Conservation (phyloP, 768 basidiomycete species). For the Glaciozyma antarctica region DNA sequence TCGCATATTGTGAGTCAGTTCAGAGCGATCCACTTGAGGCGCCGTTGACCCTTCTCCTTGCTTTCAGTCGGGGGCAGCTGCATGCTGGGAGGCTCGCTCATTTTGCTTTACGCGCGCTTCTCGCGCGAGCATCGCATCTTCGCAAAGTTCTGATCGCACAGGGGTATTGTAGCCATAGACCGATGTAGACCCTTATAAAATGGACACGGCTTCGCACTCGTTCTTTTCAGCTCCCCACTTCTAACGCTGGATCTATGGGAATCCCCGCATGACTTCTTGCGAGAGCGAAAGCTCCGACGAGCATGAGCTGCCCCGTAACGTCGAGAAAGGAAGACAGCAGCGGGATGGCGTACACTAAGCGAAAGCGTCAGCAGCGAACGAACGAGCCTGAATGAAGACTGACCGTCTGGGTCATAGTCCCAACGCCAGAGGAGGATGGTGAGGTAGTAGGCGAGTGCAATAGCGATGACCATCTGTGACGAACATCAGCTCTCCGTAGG, state of each 20-base stretch:
- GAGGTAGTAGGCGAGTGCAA: conserved; percentile 15
- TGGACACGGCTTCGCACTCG: too few species aligned
- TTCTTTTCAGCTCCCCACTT: too few species aligned
- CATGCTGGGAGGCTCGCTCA: not conserved
- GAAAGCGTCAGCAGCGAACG: not conserved
- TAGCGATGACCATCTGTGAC: conserved; percentile 5
- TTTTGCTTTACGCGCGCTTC: not conserved
- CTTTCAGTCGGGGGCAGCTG: not conserved
- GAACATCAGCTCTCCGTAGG: not conserved
- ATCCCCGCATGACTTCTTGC: not conserved
- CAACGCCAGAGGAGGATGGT: conserved; percentile 30
- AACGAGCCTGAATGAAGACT: not conserved
- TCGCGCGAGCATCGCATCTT: not conserved
- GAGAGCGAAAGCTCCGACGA: conserved; percentile 27
- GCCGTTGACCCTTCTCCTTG: not conserved
- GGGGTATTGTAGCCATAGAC: too few species aligned
- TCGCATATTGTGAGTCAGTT: not conserved
- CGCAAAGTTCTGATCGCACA: not conserved
- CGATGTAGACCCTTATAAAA: too few species aligned
- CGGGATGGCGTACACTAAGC: conserved; percentile 30
- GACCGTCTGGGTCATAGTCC: conserved; percentile 35
- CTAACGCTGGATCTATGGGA: not conserved
- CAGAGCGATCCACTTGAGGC: not conserved
- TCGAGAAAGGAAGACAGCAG: conserved; percentile 32
- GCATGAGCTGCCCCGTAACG: conserved; percentile 32